These are phyloP conservation scores for Abrus pulchellus DNA, from an alignment of 306 rosid species.

Conservation along the genomic window DNA sequence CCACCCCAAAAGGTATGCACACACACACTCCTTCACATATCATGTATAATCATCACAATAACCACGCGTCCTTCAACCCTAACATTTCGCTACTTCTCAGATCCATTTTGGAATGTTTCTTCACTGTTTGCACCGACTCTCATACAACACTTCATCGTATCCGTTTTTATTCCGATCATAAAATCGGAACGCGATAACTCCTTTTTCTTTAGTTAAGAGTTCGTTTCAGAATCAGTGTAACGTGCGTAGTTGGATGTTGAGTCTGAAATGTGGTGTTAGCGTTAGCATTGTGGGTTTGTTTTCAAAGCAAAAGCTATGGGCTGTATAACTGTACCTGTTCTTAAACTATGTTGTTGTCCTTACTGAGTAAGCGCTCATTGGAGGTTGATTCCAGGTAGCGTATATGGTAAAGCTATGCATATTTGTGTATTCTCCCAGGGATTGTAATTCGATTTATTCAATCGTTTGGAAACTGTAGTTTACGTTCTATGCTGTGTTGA, in stretches of 20 bases:
- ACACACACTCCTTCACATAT: background rate
- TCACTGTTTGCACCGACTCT: background rate
- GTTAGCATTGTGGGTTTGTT: slow-evolving; percentile 52
- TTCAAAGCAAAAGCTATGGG: slow-evolving; percentile 71
- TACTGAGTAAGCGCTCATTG: slow-evolving; percentile 91
- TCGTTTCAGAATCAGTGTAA: slow-evolving; percentile 29
- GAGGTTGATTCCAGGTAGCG: slow-evolving; percentile 95
- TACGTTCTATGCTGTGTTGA: background rate
- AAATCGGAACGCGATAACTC: background rate
- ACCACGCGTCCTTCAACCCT: slow-evolving; percentile 60
- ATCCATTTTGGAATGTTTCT: slow-evolving; percentile 55
- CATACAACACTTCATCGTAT: background rate
- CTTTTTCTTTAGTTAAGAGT: slow-evolving; percentile 25
- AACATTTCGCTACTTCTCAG: slow-evolving; percentile 37
- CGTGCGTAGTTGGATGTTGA: slow-evolving; percentile 35
- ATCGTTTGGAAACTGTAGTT: background rate
- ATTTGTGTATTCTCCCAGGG: background rate
- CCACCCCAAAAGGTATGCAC: slow-evolving; percentile 61
- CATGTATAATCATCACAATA: background rate
- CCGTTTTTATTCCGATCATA: background rate
- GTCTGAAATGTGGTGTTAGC: slow-evolving; percentile 54
- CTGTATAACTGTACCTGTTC: slow-evolving; percentile 61
- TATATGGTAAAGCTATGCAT: background rate
- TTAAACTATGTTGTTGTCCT: slow-evolving; percentile 97
- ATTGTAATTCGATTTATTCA: background rate